These are phyloP conservation scores for Ceriops decandra DNA, from an alignment of 345 rosid genomes.

Conservation along the genomic window DNA sequence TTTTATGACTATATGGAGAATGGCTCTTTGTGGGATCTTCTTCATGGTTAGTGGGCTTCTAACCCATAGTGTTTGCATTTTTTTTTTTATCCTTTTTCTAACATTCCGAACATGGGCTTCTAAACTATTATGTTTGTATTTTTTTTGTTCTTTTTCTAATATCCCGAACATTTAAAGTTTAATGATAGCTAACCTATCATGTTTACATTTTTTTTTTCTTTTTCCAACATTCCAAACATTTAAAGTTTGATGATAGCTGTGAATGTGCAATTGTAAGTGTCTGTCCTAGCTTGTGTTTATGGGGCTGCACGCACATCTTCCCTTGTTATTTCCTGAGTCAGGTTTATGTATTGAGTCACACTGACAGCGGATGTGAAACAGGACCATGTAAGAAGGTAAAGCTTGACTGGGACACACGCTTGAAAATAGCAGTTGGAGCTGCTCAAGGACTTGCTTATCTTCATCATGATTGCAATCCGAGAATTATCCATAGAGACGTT, in stretches of 20 bases:
- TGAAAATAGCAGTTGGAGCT: constrained; percentile 86
- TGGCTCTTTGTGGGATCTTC: constrained; percentile 95
- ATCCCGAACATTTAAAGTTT: not conserved
- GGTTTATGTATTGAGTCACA: too few species aligned
- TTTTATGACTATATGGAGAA: constrained; percentile 96
- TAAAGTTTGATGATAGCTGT: too few species aligned
- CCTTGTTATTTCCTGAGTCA: too few species aligned
- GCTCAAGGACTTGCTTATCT: constrained; percentile 96
- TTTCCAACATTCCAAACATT: not conserved
- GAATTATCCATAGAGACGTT: constrained; percentile 87
- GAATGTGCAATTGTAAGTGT: too few species aligned
- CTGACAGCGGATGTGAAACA: constrained; percentile 9
- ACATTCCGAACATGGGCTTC: not conserved
- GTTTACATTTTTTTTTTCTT: not conserved
- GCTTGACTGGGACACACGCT: constrained; percentile 89
- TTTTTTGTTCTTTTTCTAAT: not conserved
- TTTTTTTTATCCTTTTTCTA: not conserved
- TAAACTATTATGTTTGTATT: too few species aligned
- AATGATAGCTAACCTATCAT: too few species aligned
- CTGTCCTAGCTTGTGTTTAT: too few species aligned
- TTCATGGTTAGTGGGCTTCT: constrained; percentile 57
- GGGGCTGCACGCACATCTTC: too few species aligned
- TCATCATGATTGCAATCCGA: constrained; percentile 90
- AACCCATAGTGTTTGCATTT: not conserved
- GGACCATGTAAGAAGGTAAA: constrained; percentile 78